A percentile compares a stretch with the other conserved stretches of the same genome.
Evolutionary conservation across 495 filamentous ascomycete species (phyloP).

Genomic region (Penicillium goetzii): DNA sequence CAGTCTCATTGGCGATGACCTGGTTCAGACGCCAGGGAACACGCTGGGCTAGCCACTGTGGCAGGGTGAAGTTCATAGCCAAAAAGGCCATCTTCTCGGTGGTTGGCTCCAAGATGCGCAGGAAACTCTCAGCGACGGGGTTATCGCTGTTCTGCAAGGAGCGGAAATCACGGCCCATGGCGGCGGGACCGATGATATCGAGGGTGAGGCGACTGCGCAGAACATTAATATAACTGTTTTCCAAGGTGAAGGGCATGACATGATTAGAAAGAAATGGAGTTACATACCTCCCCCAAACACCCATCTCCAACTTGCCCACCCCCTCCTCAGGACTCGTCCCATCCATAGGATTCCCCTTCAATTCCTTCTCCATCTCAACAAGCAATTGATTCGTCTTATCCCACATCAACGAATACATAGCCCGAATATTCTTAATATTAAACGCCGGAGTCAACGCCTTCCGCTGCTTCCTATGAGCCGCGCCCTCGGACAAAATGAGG

Average conservation of each 20-base stretch:
- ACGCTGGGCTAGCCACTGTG: slow-evolving; percentile 48
- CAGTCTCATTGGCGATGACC: slow-evolving; percentile 58
- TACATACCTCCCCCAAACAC: slow-evolving; percentile 62
- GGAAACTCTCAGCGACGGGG: slow-evolving; percentile 69
- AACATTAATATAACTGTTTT: background rate
- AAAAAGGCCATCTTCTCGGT: slow-evolving; percentile 53
- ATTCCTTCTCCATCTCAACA: slow-evolving; percentile 45
- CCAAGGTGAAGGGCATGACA: background rate
- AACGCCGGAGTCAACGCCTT: slow-evolving; percentile 83
- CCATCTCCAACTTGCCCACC: slow-evolving; percentile 64
- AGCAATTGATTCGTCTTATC: slow-evolving; percentile 51
- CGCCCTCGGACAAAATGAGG: slow-evolving; percentile 78
- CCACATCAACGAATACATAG: slow-evolving; percentile 85
- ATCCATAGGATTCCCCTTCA: slow-evolving; percentile 39
- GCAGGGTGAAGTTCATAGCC: slow-evolving; percentile 50
- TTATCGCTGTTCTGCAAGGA: slow-evolving; percentile 67
- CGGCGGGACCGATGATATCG: slow-evolving; percentile 84
- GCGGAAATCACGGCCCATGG: slow-evolving; percentile 79
- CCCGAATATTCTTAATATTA: slow-evolving; percentile 77
- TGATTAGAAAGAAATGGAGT: background rate
- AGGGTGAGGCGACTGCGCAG: slow-evolving; percentile 65
- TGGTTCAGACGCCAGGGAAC: slow-evolving; percentile 72
- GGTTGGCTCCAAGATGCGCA: slow-evolving; percentile 54
- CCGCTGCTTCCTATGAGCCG: slow-evolving; percentile 73
- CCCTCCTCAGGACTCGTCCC: slow-evolving; percentile 43